Evolutionary conservation across 768 basidiomycete genomes (phyloP), one percentile per base, ranked within the genome.

Genomic region (Trametes punicea): DNA sequence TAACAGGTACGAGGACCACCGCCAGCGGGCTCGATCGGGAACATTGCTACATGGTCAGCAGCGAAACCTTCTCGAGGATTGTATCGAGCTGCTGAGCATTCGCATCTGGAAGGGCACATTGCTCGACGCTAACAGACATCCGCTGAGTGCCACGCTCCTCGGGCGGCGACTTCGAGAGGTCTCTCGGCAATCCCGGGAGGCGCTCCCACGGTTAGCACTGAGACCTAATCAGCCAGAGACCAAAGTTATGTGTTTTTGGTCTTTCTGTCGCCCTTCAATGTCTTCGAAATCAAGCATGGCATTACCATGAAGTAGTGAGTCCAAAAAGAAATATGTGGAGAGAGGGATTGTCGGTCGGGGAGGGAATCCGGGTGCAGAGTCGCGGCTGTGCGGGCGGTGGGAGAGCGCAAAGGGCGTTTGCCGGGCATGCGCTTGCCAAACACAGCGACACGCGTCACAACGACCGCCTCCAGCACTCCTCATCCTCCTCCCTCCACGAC

Each of bases 381-480:
- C 41, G 51, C 51, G 60, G 56, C 60, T 53, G 55, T 53, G 60
- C 51, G 55, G 50, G 53, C 62, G 64, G 64, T 62, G 61, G 51
- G 56, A 53, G 44, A 49, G 64, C 57, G 56, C 62, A 50, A 50
- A 56, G 62, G 57, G 63, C 57, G 53, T 49, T 56, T 60, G 64
- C 61, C 58, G 61, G 64, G 54, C 64, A 60, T 55, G 58, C 48
- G 48, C 47, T 39, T 60, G 62, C 63, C 63, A 63, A 66, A 68
- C 55, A 61, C 40, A 53, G 53, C 56, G 57, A 57, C 61, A 61
- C 62, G 61, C 61, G 64, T 65, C 62, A 62, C 64, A 57, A 62
- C 55, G 56, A 65, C 70, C 66, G 57, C 62, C 64, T 42, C 25
- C 61, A 53, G 38, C 51, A 23, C 49, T 60, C 55, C 67, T 62